Evolutionary conservation across 805 yeast genomes (phyloP).

Genomic region (Jamesozyma spencerorum): DNA sequence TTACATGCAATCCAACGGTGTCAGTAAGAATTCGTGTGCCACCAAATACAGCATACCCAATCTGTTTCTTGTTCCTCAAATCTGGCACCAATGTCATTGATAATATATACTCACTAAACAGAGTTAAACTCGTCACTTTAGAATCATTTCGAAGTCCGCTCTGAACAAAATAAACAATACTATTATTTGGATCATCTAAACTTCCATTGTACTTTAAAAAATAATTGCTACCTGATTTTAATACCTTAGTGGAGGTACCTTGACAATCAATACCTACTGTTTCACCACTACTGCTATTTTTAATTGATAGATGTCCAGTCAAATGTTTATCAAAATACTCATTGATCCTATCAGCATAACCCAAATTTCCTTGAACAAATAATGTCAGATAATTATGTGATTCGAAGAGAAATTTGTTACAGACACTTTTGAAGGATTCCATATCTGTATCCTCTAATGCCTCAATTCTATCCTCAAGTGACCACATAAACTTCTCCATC

Average conservation of each 20-base stretch:
- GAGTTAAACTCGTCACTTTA: constrained; percentile 33
- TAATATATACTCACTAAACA: constrained; percentile 39
- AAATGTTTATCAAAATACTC: constrained; percentile 19
- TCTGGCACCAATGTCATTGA: constrained; percentile 37
- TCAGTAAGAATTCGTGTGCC: constrained; percentile 44
- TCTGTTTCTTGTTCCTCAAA: constrained; percentile 44
- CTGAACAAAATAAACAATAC: constrained; percentile 48
- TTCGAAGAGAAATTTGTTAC: constrained; percentile 19
- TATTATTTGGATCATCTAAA: constrained; percentile 41
- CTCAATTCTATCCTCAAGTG: constrained; percentile 46
- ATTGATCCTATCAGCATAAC: constrained; percentile 19
- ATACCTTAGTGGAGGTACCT: constrained; percentile 31
- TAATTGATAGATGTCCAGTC: constrained; percentile 19
- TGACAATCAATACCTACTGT: background rate
- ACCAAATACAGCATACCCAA: constrained; percentile 55
- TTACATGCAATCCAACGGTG: constrained; percentile 50
- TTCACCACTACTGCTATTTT: background rate
- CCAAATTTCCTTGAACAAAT: constrained; percentile 44
- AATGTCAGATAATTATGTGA: constrained; percentile 29
- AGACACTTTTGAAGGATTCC: constrained; percentile 28
- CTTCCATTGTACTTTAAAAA: constrained; percentile 30
- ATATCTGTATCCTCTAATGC: constrained; percentile 43
- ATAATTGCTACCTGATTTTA: constrained; percentile 33
- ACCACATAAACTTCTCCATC: constrained; percentile 49
- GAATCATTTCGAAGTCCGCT: constrained; percentile 39